Percentiles rank a stretch among this genome's conserved stretches.
Conservation (phyloP, 176 grass and related monocot species). For the Melocanna baccifera region DNA sequence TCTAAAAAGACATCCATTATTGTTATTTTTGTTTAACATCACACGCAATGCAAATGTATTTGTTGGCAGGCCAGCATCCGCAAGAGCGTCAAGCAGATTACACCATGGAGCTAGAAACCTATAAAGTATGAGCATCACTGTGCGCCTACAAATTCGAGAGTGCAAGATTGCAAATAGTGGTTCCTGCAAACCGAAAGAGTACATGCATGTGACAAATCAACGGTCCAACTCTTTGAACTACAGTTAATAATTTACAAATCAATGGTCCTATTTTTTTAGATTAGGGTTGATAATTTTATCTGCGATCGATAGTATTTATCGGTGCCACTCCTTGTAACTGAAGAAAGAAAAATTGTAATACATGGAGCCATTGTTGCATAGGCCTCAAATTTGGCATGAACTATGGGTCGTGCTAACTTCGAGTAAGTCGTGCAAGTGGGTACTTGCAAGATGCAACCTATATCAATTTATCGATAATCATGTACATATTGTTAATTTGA, state of each 20-base stretch:
- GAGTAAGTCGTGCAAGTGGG: background rate
- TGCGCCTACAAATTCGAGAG: background rate
- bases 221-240: too few relatives aligned
- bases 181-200: background rate
- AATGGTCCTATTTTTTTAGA: background rate
- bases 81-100: constrained; percentile 58
- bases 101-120: constrained; percentile 48
- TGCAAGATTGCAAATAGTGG: too few relatives aligned
- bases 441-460: background rate
- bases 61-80: constrained; percentile 55
- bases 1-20: background rate
- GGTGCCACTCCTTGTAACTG: background rate
- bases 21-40: background rate
- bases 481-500: background rate
- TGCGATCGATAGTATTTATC: too few relatives aligned
- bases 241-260: too few relatives aligned
- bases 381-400: background rate
- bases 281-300: too few relatives aligned
- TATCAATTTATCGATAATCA: background rate
- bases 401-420: background rate
- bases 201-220: background rate
- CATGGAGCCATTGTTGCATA: background rate
- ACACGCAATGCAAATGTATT: background rate
- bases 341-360: background rate
- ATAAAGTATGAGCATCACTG: background rate